A percentile compares a stretch with the other conserved stretches of the same genome.
Evolutionary conservation across 2,329 filamentous ascomycete species (phyloP).

Genomic region (Cladosporium sp.): DNA sequence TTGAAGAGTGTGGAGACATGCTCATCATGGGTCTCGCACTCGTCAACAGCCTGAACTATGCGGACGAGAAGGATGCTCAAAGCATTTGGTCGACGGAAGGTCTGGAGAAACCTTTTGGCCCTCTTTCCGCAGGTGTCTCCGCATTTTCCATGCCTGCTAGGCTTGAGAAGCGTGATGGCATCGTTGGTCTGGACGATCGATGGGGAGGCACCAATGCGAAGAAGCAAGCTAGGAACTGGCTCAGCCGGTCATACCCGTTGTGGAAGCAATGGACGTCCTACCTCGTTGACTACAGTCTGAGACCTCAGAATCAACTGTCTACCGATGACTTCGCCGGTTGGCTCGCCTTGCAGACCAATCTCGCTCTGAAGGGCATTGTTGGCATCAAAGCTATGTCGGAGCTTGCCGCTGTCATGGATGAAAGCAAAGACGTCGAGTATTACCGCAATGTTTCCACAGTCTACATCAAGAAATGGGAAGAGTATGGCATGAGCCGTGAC

Average conservation of each 20-base stretch:
- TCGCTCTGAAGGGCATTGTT: constrained; percentile 79
- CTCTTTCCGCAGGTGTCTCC: constrained; percentile 37
- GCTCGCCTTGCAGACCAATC: constrained; percentile 73
- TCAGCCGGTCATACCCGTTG: constrained; percentile 64
- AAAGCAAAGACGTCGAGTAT: constrained; percentile 52
- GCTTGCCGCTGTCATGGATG: constrained; percentile 59
- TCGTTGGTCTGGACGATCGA: constrained; percentile 56
- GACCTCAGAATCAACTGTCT: constrained; percentile 72
- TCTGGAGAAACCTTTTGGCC: constrained; percentile 18
- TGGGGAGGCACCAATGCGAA: constrained; percentile 55
- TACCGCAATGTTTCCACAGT: constrained; percentile 58
- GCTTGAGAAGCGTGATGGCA: constrained; percentile 47
- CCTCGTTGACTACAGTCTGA: constrained; percentile 68
- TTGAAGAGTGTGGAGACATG: constrained; percentile 79
- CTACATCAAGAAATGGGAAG: constrained; percentile 71
- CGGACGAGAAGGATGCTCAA: constrained; percentile 50
- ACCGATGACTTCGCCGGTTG: constrained; percentile 83
- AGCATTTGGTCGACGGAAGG: constrained; percentile 56
- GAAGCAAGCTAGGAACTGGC: constrained; percentile 59
- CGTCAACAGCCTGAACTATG: constrained; percentile 68
- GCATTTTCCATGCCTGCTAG: constrained; percentile 41
- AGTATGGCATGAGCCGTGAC: constrained; percentile 64
- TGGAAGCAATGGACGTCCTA: constrained; percentile 78
- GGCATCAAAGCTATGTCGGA: constrained; percentile 75
- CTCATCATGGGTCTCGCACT: constrained; percentile 62